A percentile compares a stretch with the other conserved stretches of the same genome.
phyloP scores from a whole-genome alignment of 768 basidiomycete species.

The Termitomyces sp. region DNA sequence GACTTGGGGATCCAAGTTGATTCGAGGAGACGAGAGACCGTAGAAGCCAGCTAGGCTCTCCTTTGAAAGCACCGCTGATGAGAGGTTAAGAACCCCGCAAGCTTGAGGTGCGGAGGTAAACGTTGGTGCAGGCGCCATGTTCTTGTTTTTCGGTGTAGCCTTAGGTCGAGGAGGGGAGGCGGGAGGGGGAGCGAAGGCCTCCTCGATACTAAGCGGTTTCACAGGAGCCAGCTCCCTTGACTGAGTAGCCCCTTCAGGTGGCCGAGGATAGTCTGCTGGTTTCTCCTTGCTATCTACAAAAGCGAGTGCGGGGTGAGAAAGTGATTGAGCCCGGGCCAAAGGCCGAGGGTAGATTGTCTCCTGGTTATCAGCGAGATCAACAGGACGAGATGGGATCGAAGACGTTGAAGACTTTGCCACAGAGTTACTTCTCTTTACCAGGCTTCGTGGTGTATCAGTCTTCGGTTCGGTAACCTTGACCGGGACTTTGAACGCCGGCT shows the following conservation, averaged over 20 bases:
- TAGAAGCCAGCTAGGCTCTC: background rate
- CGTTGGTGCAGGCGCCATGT: background rate
- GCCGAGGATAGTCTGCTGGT: slow-evolving; percentile 5
- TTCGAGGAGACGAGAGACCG: background rate
- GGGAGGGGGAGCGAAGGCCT: background rate
- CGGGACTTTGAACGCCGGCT: slow-evolving; percentile 1
- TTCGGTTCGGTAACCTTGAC: background rate
- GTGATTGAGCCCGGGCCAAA: background rate
- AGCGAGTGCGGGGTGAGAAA: background rate
- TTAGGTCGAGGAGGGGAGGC: background rate
- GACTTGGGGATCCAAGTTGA: background rate
- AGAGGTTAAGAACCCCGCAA: background rate
- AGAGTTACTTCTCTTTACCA: background rate
- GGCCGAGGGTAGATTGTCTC: slow-evolving; percentile 1
- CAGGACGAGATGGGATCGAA: background rate
- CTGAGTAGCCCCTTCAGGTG: background rate
- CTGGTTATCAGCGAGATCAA: background rate
- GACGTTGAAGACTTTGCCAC: background rate
- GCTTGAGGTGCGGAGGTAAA: background rate
- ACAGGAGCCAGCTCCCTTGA: no score
- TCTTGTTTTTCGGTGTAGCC: background rate
- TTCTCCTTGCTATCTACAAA: background rate
- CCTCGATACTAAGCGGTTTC: background rate
- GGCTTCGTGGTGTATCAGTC: no score
- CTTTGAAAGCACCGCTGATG: background rate